Evolutionary conservation across 805 yeast species (phyloP).

Genomic region (Hemisphaericaspora nanyangensis): DNA sequence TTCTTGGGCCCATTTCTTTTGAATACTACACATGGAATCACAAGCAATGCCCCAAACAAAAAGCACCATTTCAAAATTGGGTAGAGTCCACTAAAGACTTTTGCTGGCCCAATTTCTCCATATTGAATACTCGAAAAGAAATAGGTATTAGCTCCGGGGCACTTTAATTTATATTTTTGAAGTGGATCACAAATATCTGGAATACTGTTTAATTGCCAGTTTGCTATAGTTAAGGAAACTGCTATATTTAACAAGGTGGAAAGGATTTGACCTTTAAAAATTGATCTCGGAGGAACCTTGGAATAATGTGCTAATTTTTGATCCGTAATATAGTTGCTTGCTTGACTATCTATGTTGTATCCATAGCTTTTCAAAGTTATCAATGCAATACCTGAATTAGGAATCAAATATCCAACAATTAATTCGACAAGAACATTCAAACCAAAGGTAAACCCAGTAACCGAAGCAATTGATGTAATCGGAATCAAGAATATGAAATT

Average conservation of each 20-base stretch:
- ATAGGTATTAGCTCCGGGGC: constrained; percentile 47
- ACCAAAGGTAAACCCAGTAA: constrained; percentile 57
- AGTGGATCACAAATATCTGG: constrained; percentile 32
- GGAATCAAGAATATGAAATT: constrained; percentile 58
- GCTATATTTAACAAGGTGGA: constrained; percentile 33
- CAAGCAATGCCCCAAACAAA: constrained; percentile 46
- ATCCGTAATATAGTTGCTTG: constrained; percentile 50
- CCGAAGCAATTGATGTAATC: constrained; percentile 56
- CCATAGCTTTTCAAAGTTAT: constrained; percentile 45
- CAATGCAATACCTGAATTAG: constrained; percentile 57
- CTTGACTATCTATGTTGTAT: constrained; percentile 60
- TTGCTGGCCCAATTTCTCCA: constrained; percentile 57
- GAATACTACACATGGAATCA: constrained; percentile 34
- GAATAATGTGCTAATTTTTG: constrained; percentile 51
- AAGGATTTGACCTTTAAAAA: constrained; percentile 46
- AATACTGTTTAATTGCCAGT: constrained; percentile 38
- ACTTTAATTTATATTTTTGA: constrained; percentile 33
- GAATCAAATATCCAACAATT: constrained; percentile 61
- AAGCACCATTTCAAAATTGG: constrained; percentile 57
- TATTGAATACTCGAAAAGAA: constrained; percentile 51
- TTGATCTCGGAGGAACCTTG: constrained; percentile 58
- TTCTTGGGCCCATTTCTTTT: constrained; percentile 32
- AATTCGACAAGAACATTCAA: constrained; percentile 61
- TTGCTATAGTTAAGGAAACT: constrained; percentile 32
- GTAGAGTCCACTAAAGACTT: constrained; percentile 55